Percentiles rank a stretch among this genome's conserved stretches.
These are phyloP conservation scores for Fusarium cicatricum DNA, from an alignment of 2,329 filamentous ascomycete species.

Conservation along the genomic window DNA sequence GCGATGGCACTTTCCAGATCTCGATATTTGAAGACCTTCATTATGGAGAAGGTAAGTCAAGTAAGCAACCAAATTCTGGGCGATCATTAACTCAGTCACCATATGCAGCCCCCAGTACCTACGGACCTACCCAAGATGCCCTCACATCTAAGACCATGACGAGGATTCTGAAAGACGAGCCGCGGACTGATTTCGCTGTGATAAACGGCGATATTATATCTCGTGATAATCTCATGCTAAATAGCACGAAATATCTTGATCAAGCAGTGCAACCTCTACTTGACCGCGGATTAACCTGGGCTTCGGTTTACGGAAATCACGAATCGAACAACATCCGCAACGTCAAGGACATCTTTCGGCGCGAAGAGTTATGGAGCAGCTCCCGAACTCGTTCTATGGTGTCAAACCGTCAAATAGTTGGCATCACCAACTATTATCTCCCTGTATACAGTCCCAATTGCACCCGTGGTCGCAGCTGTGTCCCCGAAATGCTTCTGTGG, in stretches of 20 bases:
- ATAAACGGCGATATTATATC: slow-evolving; percentile 76
- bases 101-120: slow-evolving; percentile 13
- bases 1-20: slow-evolving; percentile 59
- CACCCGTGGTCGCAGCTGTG: slow-evolving; percentile 37
- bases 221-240: slow-evolving; percentile 65
- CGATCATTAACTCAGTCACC: not conserved
- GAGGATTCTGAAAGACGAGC: slow-evolving; percentile 11
- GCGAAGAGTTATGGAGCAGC: slow-evolving; percentile 49
- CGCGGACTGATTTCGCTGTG: slow-evolving; percentile 61
- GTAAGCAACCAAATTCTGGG: too few relatives aligned
- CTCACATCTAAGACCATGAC: slow-evolving; percentile 11
- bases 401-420: slow-evolving; percentile 45
- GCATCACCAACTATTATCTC: slow-evolving; percentile 57
- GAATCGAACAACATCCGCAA: slow-evolving; percentile 68
- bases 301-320: slow-evolving; percentile 75
- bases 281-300: slow-evolving; percentile 63
- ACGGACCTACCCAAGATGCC: slow-evolving; percentile 20
- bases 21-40: slow-evolving; percentile 75
- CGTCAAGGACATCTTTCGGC: slow-evolving; percentile 50
- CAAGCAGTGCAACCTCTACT: slow-evolving; percentile 65
- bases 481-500: slow-evolving; percentile 64
- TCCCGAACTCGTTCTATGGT: slow-evolving; percentile 52
- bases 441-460: slow-evolving; percentile 51
- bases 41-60: slow-evolving; percentile 69
- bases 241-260: slow-evolving; percentile 64